phyloP scores from a whole-genome alignment of 306 rosid genomes.

The Cicer pinnatifidum region DNA sequence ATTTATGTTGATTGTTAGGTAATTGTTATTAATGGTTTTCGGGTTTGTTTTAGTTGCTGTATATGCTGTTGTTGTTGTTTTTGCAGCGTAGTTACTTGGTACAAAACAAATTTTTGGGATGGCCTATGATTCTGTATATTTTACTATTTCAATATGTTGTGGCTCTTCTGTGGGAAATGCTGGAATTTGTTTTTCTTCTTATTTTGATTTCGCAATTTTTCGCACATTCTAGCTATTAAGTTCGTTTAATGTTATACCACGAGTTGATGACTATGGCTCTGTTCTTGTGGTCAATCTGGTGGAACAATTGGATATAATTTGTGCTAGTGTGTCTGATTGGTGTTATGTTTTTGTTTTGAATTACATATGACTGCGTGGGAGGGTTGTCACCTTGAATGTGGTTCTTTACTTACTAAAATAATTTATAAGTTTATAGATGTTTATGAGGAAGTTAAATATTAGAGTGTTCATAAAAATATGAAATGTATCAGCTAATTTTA shows the following conservation, averaged over 20 bases:
- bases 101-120: neutral
- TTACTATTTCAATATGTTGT: constrained; percentile 13
- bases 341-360: constrained; percentile 12
- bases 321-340: constrained; percentile 15
- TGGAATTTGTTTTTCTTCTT: neutral
- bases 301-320: neutral
- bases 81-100: neutral
- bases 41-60: neutral
- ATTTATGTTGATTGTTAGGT: neutral
- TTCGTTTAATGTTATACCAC: neutral
- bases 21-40: neutral
- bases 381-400: neutral
- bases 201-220: neutral
- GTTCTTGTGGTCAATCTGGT: neutral
- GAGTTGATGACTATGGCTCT: constrained; percentile 2
- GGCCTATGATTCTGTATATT: neutral
- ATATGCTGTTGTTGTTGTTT: neutral
- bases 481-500: neutral
- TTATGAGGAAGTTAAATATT: neutral
- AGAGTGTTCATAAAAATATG: neutral
- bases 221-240: neutral
- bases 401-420: neutral
- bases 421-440: neutral
- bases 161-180: neutral
- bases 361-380: constrained; percentile 1